phyloP scores from a whole-genome alignment of 129 eudicot species.

The Saussurea involucrata region DNA sequence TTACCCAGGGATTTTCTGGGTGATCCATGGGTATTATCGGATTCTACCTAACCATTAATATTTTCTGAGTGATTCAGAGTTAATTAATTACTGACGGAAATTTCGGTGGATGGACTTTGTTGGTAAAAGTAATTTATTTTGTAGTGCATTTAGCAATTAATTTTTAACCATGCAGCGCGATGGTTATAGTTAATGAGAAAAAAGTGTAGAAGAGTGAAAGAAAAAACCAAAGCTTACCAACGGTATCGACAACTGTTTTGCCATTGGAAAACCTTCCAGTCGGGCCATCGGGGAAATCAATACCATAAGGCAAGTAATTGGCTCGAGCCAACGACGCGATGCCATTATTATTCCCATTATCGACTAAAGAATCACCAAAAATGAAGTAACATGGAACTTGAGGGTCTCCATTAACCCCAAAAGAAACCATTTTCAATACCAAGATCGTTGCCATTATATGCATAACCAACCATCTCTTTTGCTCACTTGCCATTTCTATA shows the following conservation, averaged over 20 bases:
- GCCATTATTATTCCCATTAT: conserved; percentile 74
- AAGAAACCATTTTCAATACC: conserved; percentile 12
- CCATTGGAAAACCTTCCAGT: conserved; percentile 80
- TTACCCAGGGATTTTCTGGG: too few relatives aligned
- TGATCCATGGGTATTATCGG: too few relatives aligned
- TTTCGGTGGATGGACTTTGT: too few relatives aligned
- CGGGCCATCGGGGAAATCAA: conserved; percentile 67
- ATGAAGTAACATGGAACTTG: conserved; percentile 87
- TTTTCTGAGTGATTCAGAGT: too few relatives aligned
- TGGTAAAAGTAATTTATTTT: too few relatives aligned
- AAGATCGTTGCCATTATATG: conserved; percentile 17
- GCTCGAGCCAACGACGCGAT: conserved; percentile 76
- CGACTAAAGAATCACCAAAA: conserved; percentile 84
- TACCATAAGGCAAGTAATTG: conserved; percentile 81
- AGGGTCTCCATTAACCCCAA: conserved; percentile 42
- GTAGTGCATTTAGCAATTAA: background rate
- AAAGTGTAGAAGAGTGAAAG: background rate
- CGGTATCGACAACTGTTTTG: conserved; percentile 59
- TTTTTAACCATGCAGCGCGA: background rate
- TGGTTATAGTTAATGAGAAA: background rate
- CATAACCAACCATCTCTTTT: conserved; percentile 23
- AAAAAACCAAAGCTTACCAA: conserved; percentile 37
- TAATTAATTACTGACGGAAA: too few relatives aligned
- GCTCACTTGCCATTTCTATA: conserved; percentile 28
- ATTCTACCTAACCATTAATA: too few relatives aligned